A percentile compares a stretch with the other conserved stretches of the same genome.
These are phyloP conservation scores for Papiliotrema laurentii DNA, from an alignment of 1,284 basidiomycete species.

Conservation along the genomic window DNA sequence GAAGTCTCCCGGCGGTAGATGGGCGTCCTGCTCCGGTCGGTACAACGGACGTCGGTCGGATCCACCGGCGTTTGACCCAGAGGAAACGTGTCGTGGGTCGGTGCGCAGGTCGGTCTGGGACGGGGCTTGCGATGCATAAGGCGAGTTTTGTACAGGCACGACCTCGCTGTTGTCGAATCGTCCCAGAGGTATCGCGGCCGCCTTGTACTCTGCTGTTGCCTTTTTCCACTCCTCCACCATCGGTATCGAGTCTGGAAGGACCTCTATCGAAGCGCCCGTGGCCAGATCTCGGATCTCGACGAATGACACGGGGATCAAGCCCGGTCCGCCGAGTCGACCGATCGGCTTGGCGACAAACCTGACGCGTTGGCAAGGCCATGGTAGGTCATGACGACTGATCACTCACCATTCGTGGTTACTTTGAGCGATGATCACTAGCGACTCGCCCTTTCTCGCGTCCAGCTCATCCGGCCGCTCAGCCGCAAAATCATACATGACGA, in stretches of 20 bases:
- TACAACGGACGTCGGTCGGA: conserved; percentile 18
- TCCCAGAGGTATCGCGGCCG: conserved; percentile 89
- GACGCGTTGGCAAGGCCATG: conserved; percentile 9
- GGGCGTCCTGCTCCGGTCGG: conserved; percentile 34
- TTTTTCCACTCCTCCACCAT: conserved; percentile 98
- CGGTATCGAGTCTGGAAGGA: conserved; percentile 75
- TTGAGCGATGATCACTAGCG: conserved; percentile 65
- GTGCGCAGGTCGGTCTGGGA: conserved; percentile 4
- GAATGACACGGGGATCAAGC: conserved; percentile 93
- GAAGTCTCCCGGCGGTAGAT: conserved; percentile 74
- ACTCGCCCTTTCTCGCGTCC: conserved; percentile 87
- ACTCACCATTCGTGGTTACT: conserved; percentile 51
- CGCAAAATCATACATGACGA: conserved; percentile 90
- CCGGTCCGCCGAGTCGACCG: conserved; percentile 86
- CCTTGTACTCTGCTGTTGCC: conserved; percentile 91
- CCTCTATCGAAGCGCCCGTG: conserved; percentile 65
- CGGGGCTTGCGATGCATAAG: conserved; percentile 26
- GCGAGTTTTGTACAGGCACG: conserved; percentile 37
- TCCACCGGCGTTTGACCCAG: background rate
- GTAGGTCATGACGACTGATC: background rate
- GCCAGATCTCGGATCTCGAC: conserved; percentile 91
- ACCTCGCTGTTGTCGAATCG: conserved; percentile 64
- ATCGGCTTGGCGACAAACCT: conserved; percentile 80
- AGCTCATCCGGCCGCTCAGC: conserved; percentile 96
- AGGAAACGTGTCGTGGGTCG: background rate